Percentiles rank a stretch among this genome's conserved stretches.
Conservation (phyloP, 1,284 basidiomycete species). For the Gastroboletus turbinatus region DNA sequence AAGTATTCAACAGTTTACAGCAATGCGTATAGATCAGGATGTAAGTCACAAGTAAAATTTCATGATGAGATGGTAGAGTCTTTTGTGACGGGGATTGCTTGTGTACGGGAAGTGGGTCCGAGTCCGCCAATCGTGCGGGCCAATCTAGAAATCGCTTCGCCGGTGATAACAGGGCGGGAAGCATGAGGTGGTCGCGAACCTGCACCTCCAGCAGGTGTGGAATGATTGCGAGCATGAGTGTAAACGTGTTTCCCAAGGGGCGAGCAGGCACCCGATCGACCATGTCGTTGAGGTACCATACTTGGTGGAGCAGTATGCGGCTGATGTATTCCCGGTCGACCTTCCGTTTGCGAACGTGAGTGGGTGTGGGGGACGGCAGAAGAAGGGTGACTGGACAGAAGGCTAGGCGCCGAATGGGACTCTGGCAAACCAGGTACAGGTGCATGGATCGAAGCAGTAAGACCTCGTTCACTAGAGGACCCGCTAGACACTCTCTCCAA, state of each 20-base stretch:
- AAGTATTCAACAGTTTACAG: conserved; percentile 14
- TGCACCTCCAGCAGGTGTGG: conserved; percentile 46
- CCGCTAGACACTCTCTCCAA: conserved; percentile 14
- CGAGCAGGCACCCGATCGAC: conserved; percentile 41
- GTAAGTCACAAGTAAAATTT: conserved; percentile 11
- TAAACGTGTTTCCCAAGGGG: conserved; percentile 37
- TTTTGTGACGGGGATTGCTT: conserved; percentile 27
- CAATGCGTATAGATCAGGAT: conserved; percentile 12
- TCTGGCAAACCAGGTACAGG: conserved; percentile 35
- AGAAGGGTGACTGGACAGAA: conserved; percentile 8
- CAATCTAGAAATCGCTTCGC: conserved; percentile 62
- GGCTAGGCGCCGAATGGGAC: conserved; percentile 31
- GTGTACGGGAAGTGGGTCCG: conserved; percentile 28
- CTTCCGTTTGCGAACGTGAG: conserved; percentile 53
- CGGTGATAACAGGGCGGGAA: conserved; percentile 65
- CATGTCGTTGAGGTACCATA: conserved; percentile 32
- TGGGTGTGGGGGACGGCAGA: conserved; percentile 33
- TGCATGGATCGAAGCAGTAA: conserved; percentile 50
- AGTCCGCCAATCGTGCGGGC: conserved; percentile 56
- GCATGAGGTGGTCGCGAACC: conserved; percentile 44
- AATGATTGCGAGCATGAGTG: conserved; percentile 58
- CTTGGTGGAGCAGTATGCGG: conserved; percentile 26
- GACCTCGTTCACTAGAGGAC: conserved; percentile 28
- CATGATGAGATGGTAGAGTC: conserved; percentile 28
- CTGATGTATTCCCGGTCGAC: conserved; percentile 35